Evolutionary conservation across 2,329 filamentous ascomycete species (phyloP).

Genomic region (Botrytis fragariae): DNA sequence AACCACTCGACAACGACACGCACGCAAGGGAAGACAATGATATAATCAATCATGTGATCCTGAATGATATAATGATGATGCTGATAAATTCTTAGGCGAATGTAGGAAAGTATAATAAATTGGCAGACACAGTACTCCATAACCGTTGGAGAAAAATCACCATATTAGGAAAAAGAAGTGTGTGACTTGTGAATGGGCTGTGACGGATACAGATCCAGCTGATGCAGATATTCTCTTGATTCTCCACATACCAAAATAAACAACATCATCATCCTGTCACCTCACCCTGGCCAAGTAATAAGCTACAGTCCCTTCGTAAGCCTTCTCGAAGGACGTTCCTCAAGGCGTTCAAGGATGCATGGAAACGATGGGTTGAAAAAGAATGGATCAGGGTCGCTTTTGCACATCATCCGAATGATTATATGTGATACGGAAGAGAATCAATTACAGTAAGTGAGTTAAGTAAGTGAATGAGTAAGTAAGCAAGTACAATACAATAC

Average conservation of each 20-base stretch:
- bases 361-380: not conserved
- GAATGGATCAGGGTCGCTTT: conserved; percentile 9
- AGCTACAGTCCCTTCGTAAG: not conserved
- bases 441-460: too few relatives aligned
- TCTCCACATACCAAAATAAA: not conserved
- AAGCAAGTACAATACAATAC: too few relatives aligned
- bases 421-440: not conserved
- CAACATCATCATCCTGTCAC: not conserved
- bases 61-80: not conserved
- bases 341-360: not conserved
- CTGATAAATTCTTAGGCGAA: not conserved
- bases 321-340: conserved; percentile 5
- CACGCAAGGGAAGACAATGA: not conserved
- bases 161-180: not conserved
- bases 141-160: not conserved
- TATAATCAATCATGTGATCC: not conserved
- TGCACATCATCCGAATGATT: not conserved
- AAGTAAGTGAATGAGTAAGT: not conserved
- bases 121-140: not conserved
- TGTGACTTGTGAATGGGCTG: not conserved
- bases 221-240: not conserved
- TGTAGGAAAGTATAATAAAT: conserved; percentile 14
- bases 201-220: not conserved
- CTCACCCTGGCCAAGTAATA: not conserved
- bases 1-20: not conserved